Evolutionary conservation across 164 flowering plant species (phyloP), one percentile per base, ranked within the genome.

Genomic region (Nymphaea thermarum): DNA sequence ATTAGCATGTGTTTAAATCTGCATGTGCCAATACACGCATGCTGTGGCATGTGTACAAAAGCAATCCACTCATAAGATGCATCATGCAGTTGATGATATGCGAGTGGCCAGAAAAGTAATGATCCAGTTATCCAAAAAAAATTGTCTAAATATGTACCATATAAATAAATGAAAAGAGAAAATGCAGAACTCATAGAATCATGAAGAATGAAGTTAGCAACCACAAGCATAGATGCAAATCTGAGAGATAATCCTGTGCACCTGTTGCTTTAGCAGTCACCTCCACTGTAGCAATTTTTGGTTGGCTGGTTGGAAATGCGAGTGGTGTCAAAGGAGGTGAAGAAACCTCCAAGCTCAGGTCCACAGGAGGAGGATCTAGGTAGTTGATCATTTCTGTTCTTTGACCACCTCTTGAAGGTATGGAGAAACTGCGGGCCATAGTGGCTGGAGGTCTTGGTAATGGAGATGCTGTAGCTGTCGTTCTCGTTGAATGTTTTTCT

Each of bases 301-400:
- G 76, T 59, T 77, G 81, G 42, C 74, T 71, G 70, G 73, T 80
- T 51, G 79, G 63, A 8, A 89, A 77, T 41, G 89, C 82, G 47
- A 93, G 80, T 44, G 96, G 96, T 16, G 94, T 91, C 68, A 91
- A 66, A 17, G 97, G 93, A 68, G 97, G 98, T 55, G 97, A 93
- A 67, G 79, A 68, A 68, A 75, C 80, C 41, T 71, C 84, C 62
- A 76, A 87, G 53, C 64, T 71, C 63, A 74, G 81, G 43, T 62
- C 80, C 43, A 67, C 70, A 43, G 71, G 74, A 64, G 89, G 68
- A 45, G 81, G 67, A 43, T 82, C 86, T 72, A 83, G 42, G 14
- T 75, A 75, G 80, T 81, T 82, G 16, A 81, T 67, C 60, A 81
- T 75, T 45, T 76, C 81, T 61, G 83, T 86, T 82, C 88, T 89